These are phyloP conservation scores for Emiliania huxleyi DNA, from an alignment of 78 protist species.

Conservation along the genomic window DNA sequence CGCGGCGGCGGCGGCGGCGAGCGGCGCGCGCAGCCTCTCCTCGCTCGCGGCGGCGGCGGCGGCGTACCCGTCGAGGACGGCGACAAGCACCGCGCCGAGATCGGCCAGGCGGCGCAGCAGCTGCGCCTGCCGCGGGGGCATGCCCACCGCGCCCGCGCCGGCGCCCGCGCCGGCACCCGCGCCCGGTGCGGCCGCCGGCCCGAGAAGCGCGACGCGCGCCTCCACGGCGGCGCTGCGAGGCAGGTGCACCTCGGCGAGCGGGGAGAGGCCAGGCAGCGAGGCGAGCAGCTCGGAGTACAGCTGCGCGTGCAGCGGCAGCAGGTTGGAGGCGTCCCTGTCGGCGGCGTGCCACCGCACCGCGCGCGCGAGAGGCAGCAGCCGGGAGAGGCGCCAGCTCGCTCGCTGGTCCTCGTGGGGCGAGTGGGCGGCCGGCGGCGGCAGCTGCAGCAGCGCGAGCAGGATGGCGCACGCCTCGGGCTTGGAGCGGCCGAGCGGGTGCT, in stretches of 20 bases:
- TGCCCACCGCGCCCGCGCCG: neutral
- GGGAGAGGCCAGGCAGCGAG: neutral
- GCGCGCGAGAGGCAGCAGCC: neutral
- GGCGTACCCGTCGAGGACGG: neutral
- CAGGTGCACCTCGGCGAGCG: neutral
- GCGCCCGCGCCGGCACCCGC: too few relatives aligned
- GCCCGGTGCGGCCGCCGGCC: too few relatives aligned
- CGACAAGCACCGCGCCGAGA: neutral
- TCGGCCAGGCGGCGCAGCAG: neutral
- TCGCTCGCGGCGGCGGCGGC: too few relatives aligned
- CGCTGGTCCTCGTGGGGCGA: neutral
- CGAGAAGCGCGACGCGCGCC: too few relatives aligned
- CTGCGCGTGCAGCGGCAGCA: neutral
- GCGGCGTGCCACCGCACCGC: neutral
- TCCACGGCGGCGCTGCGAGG: too few relatives aligned
- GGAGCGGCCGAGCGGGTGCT: neutral
- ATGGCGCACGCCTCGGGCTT: neutral
- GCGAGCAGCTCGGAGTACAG: neutral
- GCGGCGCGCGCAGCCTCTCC: too few relatives aligned
- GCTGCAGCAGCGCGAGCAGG: neutral
- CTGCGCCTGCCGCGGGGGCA: neutral
- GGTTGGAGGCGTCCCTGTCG: neutral
- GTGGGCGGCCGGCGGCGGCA: neutral
- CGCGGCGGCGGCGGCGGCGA: too few relatives aligned
- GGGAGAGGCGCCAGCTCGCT: neutral